A percentile compares a stretch with the other conserved stretches of the same genome.
phyloP scores from a whole-genome alignment of 2,329 filamentous ascomycete species.

The Graphilbum sp. region DNA sequence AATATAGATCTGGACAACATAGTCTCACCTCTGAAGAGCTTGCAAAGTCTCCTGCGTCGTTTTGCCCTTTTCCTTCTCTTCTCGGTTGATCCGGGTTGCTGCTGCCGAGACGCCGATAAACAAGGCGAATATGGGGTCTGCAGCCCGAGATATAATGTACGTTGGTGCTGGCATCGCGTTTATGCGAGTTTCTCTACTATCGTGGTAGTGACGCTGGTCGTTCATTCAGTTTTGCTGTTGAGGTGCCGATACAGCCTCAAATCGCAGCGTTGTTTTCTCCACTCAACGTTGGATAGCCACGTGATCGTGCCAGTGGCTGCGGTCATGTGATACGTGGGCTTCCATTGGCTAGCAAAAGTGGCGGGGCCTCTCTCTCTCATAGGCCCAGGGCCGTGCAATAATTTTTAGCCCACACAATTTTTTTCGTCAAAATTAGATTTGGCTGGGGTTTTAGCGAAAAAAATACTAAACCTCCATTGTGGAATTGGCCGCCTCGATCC shows the following conservation, averaged over 20 bases:
- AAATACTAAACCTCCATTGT: slow-evolving; percentile 4
- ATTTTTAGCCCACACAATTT: slow-evolving; percentile 11
- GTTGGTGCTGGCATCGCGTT: slow-evolving; percentile 32
- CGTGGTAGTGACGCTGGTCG: too few species aligned
- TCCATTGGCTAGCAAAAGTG: background rate
- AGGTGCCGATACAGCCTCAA: too few species aligned
- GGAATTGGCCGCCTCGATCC: too few species aligned
- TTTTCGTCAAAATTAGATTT: slow-evolving; percentile 5
- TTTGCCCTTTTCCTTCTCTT: slow-evolving; percentile 40
- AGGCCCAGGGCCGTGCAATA: slow-evolving; percentile 4
- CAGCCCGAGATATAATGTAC: slow-evolving; percentile 43
- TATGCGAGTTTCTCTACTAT: too few species aligned
- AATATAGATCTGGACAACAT: background rate
- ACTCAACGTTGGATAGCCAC: too few species aligned
- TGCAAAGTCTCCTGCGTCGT: slow-evolving; percentile 33
- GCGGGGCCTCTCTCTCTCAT: background rate
- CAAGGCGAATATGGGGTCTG: slow-evolving; percentile 42
- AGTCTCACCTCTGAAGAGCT: slow-evolving; percentile 25
- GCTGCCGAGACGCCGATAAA: slow-evolving; percentile 39
- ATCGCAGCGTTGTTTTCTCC: too few species aligned
- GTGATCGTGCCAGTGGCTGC: background rate
- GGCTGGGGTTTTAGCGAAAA: slow-evolving; percentile 4
- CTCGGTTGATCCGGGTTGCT: slow-evolving; percentile 39
- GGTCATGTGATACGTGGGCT: background rate
- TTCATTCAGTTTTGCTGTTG: too few species aligned